phyloP scores from a whole-genome alignment of 306 rosid species.

The Acacia confusa region DNA sequence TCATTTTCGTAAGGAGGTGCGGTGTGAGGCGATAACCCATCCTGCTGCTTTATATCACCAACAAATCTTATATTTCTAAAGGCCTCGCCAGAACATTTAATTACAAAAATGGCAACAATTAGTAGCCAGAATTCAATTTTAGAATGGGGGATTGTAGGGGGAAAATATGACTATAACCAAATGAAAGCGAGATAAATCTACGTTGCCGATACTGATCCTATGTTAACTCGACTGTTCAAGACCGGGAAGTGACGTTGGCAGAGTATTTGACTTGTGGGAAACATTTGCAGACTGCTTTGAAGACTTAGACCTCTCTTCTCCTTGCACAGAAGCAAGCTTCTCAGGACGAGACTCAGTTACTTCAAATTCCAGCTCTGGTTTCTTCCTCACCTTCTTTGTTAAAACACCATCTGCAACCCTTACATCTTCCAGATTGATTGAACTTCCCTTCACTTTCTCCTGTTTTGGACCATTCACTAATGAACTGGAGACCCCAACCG shows the following conservation, averaged over 20 bases:
- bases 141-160: neutral
- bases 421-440: conserved; percentile 57
- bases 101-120: conserved; percentile 67
- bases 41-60: conserved; percentile 47
- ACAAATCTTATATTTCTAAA: conserved; percentile 53
- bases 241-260: conserved; percentile 58
- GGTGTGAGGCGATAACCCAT: neutral
- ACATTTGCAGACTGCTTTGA: conserved; percentile 59
- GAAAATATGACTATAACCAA: conserved; percentile 2
- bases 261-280: conserved; percentile 60
- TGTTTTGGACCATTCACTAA: conserved; percentile 54
- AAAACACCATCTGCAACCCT: conserved; percentile 59
- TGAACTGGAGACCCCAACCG: conserved; percentile 55
- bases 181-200: conserved; percentile 35
- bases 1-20: neutral
- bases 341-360: conserved; percentile 58
- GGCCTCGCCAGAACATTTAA: conserved; percentile 49
- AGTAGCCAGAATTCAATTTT: conserved; percentile 32
- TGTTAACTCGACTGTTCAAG: conserved; percentile 88
- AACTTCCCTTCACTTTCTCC: conserved; percentile 71
- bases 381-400: conserved; percentile 76
- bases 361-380: conserved; percentile 67
- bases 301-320: conserved; percentile 70
- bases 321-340: conserved; percentile 54
- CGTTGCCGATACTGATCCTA: conserved; percentile 42